Conservation (phyloP, 2,329 filamentous ascomycete species). For the Hypomyces perniciosus region DNA sequence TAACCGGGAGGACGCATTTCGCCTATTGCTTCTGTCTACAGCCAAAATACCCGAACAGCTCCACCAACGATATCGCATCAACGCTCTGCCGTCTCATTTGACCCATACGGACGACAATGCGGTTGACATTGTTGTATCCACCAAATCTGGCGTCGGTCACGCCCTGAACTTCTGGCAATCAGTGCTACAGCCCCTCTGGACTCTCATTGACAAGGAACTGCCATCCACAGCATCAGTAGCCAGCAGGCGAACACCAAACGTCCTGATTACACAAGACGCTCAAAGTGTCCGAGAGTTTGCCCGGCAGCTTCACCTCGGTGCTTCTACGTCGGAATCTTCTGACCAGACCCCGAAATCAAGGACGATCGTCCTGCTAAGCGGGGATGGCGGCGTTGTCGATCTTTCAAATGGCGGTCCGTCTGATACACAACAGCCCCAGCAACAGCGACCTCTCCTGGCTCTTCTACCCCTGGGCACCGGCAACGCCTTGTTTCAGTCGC, state of each 20-base stretch:
- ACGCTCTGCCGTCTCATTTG: constrained; percentile 34
- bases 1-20: constrained; percentile 21
- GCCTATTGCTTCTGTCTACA: constrained; percentile 24
- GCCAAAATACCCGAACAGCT: constrained; percentile 32
- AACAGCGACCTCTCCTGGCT: constrained; percentile 38
- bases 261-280: constrained; percentile 58
- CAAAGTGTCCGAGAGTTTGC: constrained; percentile 62
- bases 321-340: constrained; percentile 21
- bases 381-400: constrained; percentile 82
- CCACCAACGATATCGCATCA: constrained; percentile 28
- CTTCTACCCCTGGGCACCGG: constrained; percentile 59
- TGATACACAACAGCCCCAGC: neutral
- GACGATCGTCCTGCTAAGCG: constrained; percentile 72
- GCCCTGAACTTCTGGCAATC: constrained; percentile 50
- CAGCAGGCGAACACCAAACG: constrained; percentile 9
- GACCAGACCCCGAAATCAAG: constrained; percentile 17
- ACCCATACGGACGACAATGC: constrained; percentile 17
- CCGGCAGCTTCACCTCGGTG: constrained; percentile 20
- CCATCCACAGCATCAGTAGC: neutral
- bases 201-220: constrained; percentile 28
- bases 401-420: constrained; percentile 58
- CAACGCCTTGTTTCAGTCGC: constrained; percentile 58
- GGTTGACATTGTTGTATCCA: constrained; percentile 63
- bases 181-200: constrained; percentile 52
- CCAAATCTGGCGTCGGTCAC: constrained; percentile 55